Evolutionary conservation across 2,329 filamentous ascomycete species (phyloP).

Genomic region (Peltaster fructicola): DNA sequence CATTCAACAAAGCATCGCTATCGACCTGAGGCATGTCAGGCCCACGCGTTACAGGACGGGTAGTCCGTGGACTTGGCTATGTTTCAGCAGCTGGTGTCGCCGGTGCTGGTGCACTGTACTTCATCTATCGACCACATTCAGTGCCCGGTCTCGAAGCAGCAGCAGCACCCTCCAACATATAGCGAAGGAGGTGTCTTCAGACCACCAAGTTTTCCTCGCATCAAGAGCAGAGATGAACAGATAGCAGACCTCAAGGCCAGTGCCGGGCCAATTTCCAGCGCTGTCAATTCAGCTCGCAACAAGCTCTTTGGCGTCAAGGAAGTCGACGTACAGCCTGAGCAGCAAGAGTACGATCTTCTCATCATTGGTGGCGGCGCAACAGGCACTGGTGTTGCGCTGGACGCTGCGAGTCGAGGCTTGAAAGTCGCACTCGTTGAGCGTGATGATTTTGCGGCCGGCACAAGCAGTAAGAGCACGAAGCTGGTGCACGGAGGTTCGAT

Average conservation of each 20-base stretch:
- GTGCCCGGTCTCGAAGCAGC: slow-evolving; percentile 53
- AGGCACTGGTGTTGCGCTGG: slow-evolving; percentile 62
- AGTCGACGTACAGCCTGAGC: slow-evolving; percentile 16
- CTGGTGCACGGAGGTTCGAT: slow-evolving; percentile 72
- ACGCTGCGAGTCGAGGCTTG: slow-evolving; percentile 61
- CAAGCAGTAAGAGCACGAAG: slow-evolving; percentile 76
- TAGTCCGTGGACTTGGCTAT: slow-evolving; percentile 42
- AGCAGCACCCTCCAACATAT: slow-evolving; percentile 51
- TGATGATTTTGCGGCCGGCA: slow-evolving; percentile 68
- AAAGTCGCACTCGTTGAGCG: slow-evolving; percentile 68
- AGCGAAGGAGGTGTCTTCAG: slow-evolving; percentile 50
- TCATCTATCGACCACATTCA: slow-evolving; percentile 50
- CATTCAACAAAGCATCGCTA: background rate
- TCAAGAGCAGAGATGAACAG: slow-evolving; percentile 46
- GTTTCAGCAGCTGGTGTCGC: slow-evolving; percentile 36
- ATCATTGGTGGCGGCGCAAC: slow-evolving; percentile 68
- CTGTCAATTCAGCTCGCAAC: slow-evolving; percentile 27
- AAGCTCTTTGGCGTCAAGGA: slow-evolving; percentile 19
- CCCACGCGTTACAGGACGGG: slow-evolving; percentile 19
- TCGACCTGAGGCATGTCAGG: no score
- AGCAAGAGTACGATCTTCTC: slow-evolving; percentile 52
- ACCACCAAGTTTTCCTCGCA: slow-evolving; percentile 46
- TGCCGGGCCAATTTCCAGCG: slow-evolving; percentile 23
- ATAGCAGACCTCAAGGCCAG: slow-evolving; percentile 40
- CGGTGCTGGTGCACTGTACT: slow-evolving; percentile 40